Conservation (phyloP, 2,329 filamentous ascomycete genomes). For the Meredithiella fracta region DNA sequence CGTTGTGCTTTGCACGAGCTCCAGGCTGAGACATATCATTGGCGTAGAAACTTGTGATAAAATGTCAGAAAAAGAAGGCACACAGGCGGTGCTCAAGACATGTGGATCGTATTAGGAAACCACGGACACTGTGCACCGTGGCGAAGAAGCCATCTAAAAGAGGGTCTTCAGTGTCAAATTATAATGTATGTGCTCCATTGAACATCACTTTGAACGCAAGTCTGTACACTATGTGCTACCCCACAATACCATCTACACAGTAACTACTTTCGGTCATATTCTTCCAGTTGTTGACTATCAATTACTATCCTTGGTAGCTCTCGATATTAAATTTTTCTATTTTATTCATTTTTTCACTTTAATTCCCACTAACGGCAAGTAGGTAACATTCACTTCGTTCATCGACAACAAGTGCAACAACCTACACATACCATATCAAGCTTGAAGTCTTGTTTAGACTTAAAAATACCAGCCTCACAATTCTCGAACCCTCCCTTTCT, state of each 20-base stretch:
- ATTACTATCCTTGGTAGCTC: neutral
- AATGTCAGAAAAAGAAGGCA: neutral
- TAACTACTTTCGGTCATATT: neutral
- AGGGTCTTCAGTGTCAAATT: no score
- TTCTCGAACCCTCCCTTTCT: neutral
- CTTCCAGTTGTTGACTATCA: neutral
- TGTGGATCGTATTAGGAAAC: neutral
- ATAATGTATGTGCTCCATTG: no score
- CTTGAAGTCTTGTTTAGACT: neutral
- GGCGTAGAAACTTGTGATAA: neutral
- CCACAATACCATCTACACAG: neutral
- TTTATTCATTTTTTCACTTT: neutral
- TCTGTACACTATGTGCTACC: neutral
- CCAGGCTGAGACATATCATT: conserved; percentile 1
- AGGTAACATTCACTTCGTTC: neutral
- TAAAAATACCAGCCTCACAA: neutral
- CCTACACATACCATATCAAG: neutral
- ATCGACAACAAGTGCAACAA: neutral
- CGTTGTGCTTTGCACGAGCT: neutral
- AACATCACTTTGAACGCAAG: no score
- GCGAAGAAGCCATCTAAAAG: no score
- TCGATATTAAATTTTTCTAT: neutral
- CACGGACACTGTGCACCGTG: neutral
- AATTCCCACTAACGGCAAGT: neutral
- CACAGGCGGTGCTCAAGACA: neutral